Conservation (phyloP, 2,329 filamentous ascomycete genomes). For the Chaetomiaceae sp. region DNA sequence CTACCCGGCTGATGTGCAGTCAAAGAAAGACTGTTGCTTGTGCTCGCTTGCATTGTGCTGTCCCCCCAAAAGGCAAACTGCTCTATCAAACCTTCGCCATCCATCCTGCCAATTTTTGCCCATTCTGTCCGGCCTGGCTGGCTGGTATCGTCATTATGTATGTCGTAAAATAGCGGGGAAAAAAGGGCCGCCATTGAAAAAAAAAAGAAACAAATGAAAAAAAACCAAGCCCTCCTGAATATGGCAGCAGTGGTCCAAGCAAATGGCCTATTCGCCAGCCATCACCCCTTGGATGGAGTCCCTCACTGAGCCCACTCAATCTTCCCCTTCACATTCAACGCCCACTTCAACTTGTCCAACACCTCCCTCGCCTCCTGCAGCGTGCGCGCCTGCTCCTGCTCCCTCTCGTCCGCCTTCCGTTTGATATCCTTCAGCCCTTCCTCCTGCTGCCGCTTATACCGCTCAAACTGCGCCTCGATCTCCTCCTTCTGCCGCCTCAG, state of each 20-base stretch:
- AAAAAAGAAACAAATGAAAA: conserved; percentile 1
- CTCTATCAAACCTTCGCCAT: conserved; percentile 4
- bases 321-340: conserved; percentile 62
- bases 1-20: not conserved
- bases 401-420: conserved; percentile 50
- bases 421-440: conserved; percentile 57
- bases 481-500: conserved; percentile 58
- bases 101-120: too few species aligned
- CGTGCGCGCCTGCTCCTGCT: conserved; percentile 56
- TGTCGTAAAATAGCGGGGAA: conserved; percentile 5
- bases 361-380: conserved; percentile 56
- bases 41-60: not conserved
- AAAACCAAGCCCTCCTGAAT: not conserved
- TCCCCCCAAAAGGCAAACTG: not conserved
- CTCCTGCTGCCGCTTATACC: conserved; percentile 62
- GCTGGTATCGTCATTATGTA: conserved; percentile 18
- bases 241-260: too few species aligned
- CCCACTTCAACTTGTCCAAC: conserved; percentile 69
- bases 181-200: not conserved
- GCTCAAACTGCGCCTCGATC: conserved; percentile 56
- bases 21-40: not conserved
- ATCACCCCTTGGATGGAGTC: too few species aligned
- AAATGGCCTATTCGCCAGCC: too few species aligned
- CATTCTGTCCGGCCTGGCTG: not conserved
- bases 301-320: conserved; percentile 51